Conservation (phyloP, 495 filamentous ascomycete genomes). For the Aspergillus funiculosus region DNA sequence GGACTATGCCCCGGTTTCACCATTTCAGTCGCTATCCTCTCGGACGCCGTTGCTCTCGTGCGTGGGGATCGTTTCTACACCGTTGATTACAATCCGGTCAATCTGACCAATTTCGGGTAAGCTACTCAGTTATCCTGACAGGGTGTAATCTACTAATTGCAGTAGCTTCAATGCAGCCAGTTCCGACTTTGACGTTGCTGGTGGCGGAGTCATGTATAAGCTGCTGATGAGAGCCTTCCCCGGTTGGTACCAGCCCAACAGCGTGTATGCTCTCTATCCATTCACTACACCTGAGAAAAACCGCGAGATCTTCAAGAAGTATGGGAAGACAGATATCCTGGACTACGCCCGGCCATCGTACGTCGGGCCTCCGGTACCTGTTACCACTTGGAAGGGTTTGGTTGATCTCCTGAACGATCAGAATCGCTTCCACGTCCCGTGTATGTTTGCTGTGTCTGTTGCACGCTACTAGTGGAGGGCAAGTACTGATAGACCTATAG, state of each 20-base stretch:
- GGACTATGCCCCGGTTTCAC: slow-evolving; percentile 53
- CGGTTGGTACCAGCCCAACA: slow-evolving; percentile 68
- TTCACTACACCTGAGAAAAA: slow-evolving; percentile 74
- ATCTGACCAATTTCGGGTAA: slow-evolving; percentile 72
- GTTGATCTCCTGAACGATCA: slow-evolving; percentile 8
- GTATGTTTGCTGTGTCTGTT: slow-evolving; percentile 37
- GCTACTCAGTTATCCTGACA: neutral
- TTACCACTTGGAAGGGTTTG: slow-evolving; percentile 11
- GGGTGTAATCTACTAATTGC: slow-evolving; percentile 38
- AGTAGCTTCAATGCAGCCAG: slow-evolving; percentile 55
- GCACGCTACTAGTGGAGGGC: slow-evolving; percentile 39
- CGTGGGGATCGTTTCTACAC: slow-evolving; percentile 51
- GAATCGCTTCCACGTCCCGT: slow-evolving; percentile 29
- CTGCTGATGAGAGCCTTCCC: slow-evolving; percentile 74
- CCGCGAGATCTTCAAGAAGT: slow-evolving; percentile 58
- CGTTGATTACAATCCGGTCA: slow-evolving; percentile 57
- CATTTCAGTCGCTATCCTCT: slow-evolving; percentile 47
- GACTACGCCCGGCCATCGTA: slow-evolving; percentile 63
- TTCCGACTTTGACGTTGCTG: slow-evolving; percentile 63
- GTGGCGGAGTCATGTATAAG: slow-evolving; percentile 82
- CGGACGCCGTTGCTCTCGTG: slow-evolving; percentile 49
- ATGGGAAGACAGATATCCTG: slow-evolving; percentile 45
- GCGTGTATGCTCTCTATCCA: slow-evolving; percentile 78
- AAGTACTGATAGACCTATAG: slow-evolving; percentile 48
- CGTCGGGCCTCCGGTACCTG: slow-evolving; percentile 12